These are phyloP conservation scores for Epichloe baconii DNA, from an alignment of 2,329 filamentous ascomycete genomes.

Conservation along the genomic window DNA sequence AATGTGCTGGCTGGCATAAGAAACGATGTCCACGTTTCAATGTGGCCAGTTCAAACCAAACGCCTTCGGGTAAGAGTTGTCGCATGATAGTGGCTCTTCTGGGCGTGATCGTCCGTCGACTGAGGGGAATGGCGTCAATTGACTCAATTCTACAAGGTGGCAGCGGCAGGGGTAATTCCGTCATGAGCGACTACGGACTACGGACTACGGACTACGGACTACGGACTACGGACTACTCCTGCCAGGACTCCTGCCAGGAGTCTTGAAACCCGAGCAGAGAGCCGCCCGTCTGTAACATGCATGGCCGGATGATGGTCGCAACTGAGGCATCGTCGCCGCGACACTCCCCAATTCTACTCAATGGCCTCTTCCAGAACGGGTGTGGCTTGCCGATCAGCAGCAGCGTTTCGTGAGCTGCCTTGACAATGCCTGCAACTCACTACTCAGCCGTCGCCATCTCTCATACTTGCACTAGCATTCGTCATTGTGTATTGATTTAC, in stretches of 20 bases:
- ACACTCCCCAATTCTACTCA: neutral
- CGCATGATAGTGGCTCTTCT: neutral
- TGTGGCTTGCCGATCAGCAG: neutral
- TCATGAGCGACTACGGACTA: too few species aligned
- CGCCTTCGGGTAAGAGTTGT: slow-evolving; percentile 9
- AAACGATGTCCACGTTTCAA: slow-evolving; percentile 16
- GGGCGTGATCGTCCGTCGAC: neutral
- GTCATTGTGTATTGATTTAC: too few species aligned
- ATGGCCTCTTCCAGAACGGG: neutral
- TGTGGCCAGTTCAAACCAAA: slow-evolving; percentile 20
- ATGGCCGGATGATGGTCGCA: neutral
- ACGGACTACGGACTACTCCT: too few species aligned
- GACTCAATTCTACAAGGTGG: too few species aligned
- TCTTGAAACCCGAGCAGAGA: neutral
- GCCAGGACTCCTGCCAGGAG: neutral
- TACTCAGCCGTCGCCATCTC: neutral
- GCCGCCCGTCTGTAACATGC: neutral
- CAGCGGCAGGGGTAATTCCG: neutral
- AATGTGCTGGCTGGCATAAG: slow-evolving; percentile 4
- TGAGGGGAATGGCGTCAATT: neutral
- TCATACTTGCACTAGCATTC: neutral
- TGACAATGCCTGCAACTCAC: neutral
- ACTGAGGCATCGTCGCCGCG: neutral
- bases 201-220: too few species aligned
- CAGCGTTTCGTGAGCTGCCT: neutral